These are phyloP conservation scores for Apocynum venetum DNA, from an alignment of 257 asterid genomes.

Conservation along the genomic window DNA sequence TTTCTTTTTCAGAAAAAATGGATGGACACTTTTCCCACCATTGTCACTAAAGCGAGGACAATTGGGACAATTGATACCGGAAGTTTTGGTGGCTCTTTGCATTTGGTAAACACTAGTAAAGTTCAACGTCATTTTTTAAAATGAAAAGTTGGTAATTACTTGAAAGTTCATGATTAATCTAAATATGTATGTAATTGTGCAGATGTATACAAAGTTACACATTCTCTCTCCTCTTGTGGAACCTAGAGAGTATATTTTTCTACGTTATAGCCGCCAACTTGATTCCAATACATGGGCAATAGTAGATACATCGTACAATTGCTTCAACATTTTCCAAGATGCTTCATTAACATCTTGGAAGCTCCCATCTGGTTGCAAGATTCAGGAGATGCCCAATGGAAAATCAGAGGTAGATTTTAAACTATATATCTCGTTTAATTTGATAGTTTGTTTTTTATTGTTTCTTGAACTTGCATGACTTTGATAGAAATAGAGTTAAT, in stretches of 20 bases:
- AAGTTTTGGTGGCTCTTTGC: slow-evolving; percentile 42
- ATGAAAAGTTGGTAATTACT: not conserved
- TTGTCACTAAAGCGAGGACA: slow-evolving; percentile 45
- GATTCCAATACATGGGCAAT: slow-evolving; percentile 50
- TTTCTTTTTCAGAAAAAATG: slow-evolving; percentile 45
- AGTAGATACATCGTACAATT: slow-evolving; percentile 55
- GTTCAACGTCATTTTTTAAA: not conserved
- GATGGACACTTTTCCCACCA: slow-evolving; percentile 57
- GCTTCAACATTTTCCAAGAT: slow-evolving; percentile 34
- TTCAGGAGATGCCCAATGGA: slow-evolving; percentile 54
- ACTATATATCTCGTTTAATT: not conserved
- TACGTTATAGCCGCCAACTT: slow-evolving; percentile 53
- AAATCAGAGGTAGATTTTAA: slow-evolving; percentile 43
- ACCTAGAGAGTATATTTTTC: slow-evolving; percentile 57
- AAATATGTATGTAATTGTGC: not conserved
- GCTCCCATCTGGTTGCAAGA: slow-evolving; percentile 71
- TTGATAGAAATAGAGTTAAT: not conserved
- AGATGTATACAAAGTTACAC: slow-evolving; percentile 69
- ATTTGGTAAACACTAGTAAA: slow-evolving; percentile 30
- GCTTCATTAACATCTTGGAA: slow-evolving; percentile 45
- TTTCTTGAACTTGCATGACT: not conserved
- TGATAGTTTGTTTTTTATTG: not conserved
- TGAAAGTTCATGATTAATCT: not conserved
- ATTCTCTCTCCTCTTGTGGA: slow-evolving; percentile 68
- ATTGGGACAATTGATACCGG: slow-evolving; percentile 47